Conservation (phyloP, 2,329 filamentous ascomycete genomes). For the Xylariaceae sp. region DNA sequence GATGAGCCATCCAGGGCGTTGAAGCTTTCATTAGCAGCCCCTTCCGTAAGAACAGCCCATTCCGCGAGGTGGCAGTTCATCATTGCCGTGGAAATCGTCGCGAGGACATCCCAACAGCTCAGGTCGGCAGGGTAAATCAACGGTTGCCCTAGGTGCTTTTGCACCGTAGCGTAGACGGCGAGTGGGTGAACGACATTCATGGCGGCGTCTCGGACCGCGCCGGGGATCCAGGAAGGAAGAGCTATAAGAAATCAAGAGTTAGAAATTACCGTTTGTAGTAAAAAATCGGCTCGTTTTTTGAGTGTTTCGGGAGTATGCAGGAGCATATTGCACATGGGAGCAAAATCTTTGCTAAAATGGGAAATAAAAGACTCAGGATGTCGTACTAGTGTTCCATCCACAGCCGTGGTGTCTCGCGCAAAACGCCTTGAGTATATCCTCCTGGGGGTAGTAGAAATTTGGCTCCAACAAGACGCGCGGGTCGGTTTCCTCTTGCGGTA, state of each 20-base stretch:
- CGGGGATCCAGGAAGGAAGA: constrained; percentile 2
- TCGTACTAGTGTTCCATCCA: no score
- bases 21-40: background rate
- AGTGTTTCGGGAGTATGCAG: no score
- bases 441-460: constrained; percentile 8
- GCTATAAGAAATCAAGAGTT: background rate
- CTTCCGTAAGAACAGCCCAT: background rate
- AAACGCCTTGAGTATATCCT: no score
- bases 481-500: background rate
- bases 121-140: background rate
- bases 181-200: background rate
- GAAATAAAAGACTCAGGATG: no score
- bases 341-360: no score
- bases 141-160: background rate
- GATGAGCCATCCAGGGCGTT: constrained; percentile 1
- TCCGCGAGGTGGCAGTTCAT: background rate
- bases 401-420: no score
- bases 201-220: background rate
- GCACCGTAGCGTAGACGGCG: constrained; percentile 1
- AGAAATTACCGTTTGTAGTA: no score
- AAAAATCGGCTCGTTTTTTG: no score
- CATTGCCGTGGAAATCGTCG: background rate
- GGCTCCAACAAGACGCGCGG: background rate
- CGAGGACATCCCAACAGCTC: background rate
- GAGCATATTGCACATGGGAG: no score